phyloP scores from a whole-genome alignment of 176 grass and related monocot species.

The Carex scoparia region DNA sequence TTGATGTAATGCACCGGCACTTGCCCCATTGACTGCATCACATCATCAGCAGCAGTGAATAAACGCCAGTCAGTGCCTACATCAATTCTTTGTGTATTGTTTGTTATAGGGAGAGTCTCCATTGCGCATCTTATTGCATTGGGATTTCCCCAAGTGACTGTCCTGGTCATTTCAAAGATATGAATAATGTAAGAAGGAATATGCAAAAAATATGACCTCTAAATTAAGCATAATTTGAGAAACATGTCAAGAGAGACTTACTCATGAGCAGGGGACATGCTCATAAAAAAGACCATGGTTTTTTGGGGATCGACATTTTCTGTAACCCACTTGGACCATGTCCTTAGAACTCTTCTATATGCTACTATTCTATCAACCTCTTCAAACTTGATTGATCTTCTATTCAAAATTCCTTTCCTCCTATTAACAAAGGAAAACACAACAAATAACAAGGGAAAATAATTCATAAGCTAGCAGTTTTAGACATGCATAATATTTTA shows the following conservation, averaged over 20 bases:
- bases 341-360: slow-evolving; percentile 57
- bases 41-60: slow-evolving; percentile 36
- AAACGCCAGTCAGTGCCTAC: slow-evolving; percentile 87
- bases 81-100: slow-evolving; percentile 45
- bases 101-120: slow-evolving; percentile 60
- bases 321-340: slow-evolving; percentile 84
- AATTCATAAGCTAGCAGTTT: not conserved
- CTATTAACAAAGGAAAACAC: slow-evolving; percentile 33
- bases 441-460: not conserved
- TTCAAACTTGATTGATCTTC: slow-evolving; percentile 48
- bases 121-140: slow-evolving; percentile 82
- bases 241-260: slow-evolving; percentile 10
- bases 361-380: slow-evolving; percentile 55
- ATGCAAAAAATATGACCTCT: not conserved
- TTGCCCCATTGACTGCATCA: slow-evolving; percentile 47
- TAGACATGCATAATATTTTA: not conserved
- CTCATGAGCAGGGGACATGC: slow-evolving; percentile 76
- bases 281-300: slow-evolving; percentile 80
- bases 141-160: slow-evolving; percentile 64
- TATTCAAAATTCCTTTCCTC: slow-evolving; percentile 47
- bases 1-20: slow-evolving; percentile 73
- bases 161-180: slow-evolving; percentile 34
- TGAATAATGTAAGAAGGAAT: not conserved
- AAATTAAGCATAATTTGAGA: not conserved
- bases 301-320: slow-evolving; percentile 58